A percentile compares a stretch with the other conserved stretches of the same genome.
phyloP scores from a whole-genome alignment of 164 flowering plant species.

The Stephania yunnanensis region DNA sequence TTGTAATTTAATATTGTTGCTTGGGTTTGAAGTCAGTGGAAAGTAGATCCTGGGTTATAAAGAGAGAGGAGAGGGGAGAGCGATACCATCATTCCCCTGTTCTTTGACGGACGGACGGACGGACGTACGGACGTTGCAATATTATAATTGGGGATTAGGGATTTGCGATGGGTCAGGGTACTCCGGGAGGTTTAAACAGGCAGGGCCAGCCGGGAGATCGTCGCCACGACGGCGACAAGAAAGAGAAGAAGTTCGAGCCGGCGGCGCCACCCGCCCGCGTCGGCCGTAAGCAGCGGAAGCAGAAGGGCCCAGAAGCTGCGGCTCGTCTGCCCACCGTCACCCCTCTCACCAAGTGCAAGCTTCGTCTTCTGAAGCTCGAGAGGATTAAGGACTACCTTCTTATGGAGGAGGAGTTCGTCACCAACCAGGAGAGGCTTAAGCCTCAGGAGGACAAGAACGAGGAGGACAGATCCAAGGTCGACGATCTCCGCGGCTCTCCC shows the following conservation, averaged over 20 bases:
- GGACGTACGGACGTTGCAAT: too few species aligned
- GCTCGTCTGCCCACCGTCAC: constrained; percentile 33
- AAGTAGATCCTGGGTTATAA: too few species aligned
- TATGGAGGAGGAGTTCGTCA: constrained; percentile 39
- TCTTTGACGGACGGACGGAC: too few species aligned
- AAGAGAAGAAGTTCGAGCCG: constrained; percentile 36
- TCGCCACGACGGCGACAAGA: constrained; percentile 25
- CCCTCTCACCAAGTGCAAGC: constrained; percentile 31
- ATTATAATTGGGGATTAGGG: too few species aligned
- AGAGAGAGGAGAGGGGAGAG: too few species aligned
- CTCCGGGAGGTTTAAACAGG: constrained; percentile 25
- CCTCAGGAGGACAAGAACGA: constrained; percentile 37
- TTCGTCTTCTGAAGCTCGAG: constrained; percentile 29
- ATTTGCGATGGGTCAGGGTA: constrained; percentile 24
- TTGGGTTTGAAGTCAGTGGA: too few species aligned
- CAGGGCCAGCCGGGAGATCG: constrained; percentile 22
- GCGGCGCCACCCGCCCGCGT: constrained; percentile 37
- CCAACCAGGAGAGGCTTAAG: constrained; percentile 29
- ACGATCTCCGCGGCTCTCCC: constrained; percentile 32
- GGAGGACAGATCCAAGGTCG: constrained; percentile 35
- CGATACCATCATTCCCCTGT: too few species aligned
- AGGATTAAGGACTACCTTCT: constrained; percentile 33
- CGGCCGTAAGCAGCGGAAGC: constrained; percentile 35
- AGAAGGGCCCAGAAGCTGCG: constrained; percentile 31
- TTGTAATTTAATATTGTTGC: too few species aligned